A percentile compares a stretch with the other conserved stretches of the same genome.
Conservation (phyloP, 768 basidiomycete species). For the Tylopilus intermedius region DNA sequence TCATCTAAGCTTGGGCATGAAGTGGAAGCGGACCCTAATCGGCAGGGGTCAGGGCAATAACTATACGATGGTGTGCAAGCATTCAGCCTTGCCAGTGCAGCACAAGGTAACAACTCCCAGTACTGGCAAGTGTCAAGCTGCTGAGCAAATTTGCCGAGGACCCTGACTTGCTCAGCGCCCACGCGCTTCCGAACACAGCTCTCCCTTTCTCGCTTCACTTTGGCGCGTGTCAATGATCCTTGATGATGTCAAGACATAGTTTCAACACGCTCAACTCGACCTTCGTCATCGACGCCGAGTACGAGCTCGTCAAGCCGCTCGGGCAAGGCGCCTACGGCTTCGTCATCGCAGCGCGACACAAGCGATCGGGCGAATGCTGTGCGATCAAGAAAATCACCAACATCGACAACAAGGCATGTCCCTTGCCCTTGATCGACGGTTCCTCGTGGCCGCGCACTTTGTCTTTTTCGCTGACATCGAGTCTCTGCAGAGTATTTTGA, state of each 20-base stretch:
- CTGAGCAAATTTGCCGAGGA: too few relatives aligned
- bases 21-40: too few relatives aligned
- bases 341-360: constrained; percentile 82
- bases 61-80: too few relatives aligned
- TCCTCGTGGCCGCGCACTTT: neutral
- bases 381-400: constrained; percentile 97
- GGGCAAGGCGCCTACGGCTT: constrained; percentile 94
- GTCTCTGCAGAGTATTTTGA: constrained; percentile 74
- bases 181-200: too few relatives aligned
- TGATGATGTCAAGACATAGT: constrained; percentile 63
- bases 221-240: neutral
- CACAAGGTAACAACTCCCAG: too few relatives aligned
- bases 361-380: constrained; percentile 78
- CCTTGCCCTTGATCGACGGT: neutral
- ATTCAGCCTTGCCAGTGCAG: too few relatives aligned
- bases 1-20: too few relatives aligned
- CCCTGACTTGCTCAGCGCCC: too few relatives aligned
- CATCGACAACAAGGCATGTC: constrained; percentile 76
- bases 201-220: too few relatives aligned
- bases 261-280: constrained; percentile 81
- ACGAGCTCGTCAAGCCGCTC: constrained; percentile 93
- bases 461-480: neutral
- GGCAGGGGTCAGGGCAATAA: too few relatives aligned
- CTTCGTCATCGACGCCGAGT: constrained; percentile 83
- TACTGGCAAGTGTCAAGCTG: too few relatives aligned